Evolutionary conservation across 441 rosid species (phyloP).

Genomic region (Erysimum cheiri): DNA sequence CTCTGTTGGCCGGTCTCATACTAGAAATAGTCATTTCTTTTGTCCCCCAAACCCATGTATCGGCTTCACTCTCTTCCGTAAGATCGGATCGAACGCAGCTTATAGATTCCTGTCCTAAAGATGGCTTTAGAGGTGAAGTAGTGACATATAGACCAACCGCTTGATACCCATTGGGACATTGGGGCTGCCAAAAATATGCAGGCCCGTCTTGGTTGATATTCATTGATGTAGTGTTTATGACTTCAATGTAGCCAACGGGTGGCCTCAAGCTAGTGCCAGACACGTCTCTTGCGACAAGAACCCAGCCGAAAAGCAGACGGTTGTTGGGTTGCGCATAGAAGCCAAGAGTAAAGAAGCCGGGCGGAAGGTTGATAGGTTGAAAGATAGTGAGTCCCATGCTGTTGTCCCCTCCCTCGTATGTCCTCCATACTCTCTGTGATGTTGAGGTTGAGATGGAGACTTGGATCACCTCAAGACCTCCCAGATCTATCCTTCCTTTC

Average conservation of each 20-base stretch:
- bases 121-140: constrained; percentile 60
- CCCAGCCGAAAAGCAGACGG: constrained; percentile 60
- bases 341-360: constrained; percentile 65
- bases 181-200: constrained; percentile 75
- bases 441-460: constrained; percentile 50
- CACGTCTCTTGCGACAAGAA: constrained; percentile 45
- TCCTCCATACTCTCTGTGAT: constrained; percentile 63
- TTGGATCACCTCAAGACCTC: constrained; percentile 69
- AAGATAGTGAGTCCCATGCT: constrained; percentile 68
- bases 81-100: constrained; percentile 78
- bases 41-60: constrained; percentile 68
- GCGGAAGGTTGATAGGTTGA: constrained; percentile 61
- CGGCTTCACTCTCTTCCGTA: constrained; percentile 58
- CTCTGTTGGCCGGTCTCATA: constrained; percentile 56
- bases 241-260: constrained; percentile 67
- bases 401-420: constrained; percentile 69
- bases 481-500: constrained; percentile 70
- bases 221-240: constrained; percentile 62
- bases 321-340: constrained; percentile 75
- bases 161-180: constrained; percentile 65
- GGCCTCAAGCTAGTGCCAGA: constrained; percentile 44
- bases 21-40: constrained; percentile 48
- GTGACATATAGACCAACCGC: constrained; percentile 68
- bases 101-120: constrained; percentile 58
- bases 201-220: constrained; percentile 59